These are phyloP conservation scores for Papiliotrema fonsecae DNA, from an alignment of 1,284 basidiomycete species.

Conservation along the genomic window DNA sequence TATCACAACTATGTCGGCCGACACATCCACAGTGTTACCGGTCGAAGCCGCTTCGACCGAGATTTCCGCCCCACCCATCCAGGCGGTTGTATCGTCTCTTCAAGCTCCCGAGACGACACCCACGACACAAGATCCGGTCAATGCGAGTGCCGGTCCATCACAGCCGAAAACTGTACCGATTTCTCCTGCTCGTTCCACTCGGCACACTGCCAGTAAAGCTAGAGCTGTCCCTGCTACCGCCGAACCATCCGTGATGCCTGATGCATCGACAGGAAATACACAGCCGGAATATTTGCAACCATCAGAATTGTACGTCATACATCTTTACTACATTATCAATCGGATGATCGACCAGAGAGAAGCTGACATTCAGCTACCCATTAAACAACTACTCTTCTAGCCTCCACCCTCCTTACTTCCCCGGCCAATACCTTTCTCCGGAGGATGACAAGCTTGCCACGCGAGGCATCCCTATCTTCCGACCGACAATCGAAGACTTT, in stretches of 20 bases:
- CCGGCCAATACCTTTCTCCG: conserved; percentile 52
- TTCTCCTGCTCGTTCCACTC: too few relatives aligned
- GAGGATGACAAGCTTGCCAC: conserved; percentile 76
- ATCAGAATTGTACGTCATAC: conserved; percentile 6
- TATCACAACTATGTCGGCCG: conserved; percentile 3
- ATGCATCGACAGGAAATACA: too few relatives aligned
- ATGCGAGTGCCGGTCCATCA: too few relatives aligned
- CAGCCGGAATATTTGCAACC: conserved; percentile 4
- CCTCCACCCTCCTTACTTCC: neutral
- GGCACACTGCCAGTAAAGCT: neutral
- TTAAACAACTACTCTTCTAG: conserved; percentile 2
- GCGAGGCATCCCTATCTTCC: conserved; percentile 89
- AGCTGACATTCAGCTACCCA: conserved; percentile 3
- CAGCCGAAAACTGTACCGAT: too few relatives aligned
- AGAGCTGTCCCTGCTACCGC: neutral
- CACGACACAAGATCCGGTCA: too few relatives aligned
- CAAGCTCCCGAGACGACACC: too few relatives aligned
- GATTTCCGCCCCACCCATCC: neutral
- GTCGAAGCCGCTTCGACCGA: neutral
- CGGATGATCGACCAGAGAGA: neutral
- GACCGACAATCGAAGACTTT: conserved; percentile 82
- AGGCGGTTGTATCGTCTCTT: too few relatives aligned
- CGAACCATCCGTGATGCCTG: too few relatives aligned
- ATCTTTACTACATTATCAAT: neutral
- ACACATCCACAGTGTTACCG: neutral